Evolutionary conservation across 371 early-diverging fungal species (phyloP).

Genomic region (Circinella minor): DNA sequence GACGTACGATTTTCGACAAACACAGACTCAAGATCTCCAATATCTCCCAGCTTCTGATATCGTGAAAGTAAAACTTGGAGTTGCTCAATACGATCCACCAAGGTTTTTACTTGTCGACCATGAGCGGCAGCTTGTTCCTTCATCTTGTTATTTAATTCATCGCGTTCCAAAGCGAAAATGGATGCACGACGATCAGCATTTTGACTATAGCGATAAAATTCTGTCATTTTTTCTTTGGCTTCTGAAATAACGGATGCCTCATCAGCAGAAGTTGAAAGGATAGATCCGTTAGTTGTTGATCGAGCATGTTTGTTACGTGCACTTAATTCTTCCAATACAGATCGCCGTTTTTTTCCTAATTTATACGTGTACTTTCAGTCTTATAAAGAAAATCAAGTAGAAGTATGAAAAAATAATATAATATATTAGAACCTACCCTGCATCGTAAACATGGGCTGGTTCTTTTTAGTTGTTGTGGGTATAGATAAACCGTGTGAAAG

Average conservation of each 20-base stretch:
- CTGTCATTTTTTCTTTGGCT: slow-evolving; percentile 2
- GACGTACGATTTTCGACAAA: neutral
- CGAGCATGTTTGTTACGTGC: neutral
- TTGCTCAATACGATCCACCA: slow-evolving; percentile 8
- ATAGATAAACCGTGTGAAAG: too few species aligned
- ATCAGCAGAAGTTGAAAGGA: neutral
- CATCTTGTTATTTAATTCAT: slow-evolving; percentile 3
- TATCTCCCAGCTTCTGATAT: neutral
- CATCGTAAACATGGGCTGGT: too few species aligned
- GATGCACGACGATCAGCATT: neutral
- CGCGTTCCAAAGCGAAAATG: neutral
- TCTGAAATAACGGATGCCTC: neutral
- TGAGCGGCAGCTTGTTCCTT: neutral
- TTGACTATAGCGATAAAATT: neutral
- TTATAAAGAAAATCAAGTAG: too few species aligned
- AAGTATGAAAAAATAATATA: too few species aligned
- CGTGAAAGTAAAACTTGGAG: neutral
- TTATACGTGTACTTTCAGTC: too few species aligned
- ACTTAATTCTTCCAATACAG: slow-evolving; percentile 4
- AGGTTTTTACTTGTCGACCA: slow-evolving; percentile 6
- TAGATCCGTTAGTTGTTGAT: neutral
- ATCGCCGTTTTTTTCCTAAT: neutral
- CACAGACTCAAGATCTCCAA: neutral
- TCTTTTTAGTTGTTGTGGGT: too few species aligned
- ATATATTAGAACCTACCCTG: too few species aligned